These are phyloP conservation scores for Gamsiella multidivaricata DNA, from an alignment of 192 early-diverging fungal genomes.

Conservation along the genomic window DNA sequence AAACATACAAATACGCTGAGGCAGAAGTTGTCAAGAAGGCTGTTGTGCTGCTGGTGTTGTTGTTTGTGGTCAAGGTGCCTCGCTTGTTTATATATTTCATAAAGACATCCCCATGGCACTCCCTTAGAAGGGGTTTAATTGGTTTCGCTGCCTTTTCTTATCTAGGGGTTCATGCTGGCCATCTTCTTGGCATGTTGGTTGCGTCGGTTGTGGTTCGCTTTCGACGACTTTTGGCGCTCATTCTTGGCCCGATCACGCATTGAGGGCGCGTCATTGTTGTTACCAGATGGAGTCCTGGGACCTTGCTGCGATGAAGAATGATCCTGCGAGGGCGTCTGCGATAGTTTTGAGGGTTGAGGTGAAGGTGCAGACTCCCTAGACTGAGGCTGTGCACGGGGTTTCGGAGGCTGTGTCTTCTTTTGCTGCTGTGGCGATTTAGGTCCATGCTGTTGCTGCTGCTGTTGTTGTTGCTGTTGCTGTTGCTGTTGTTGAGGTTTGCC, in stretches of 20 bases:
- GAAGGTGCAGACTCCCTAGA: neutral
- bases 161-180: slow-evolving; percentile 54
- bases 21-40: too few species aligned
- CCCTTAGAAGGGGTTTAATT: too few species aligned
- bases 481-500: slow-evolving; percentile 14
- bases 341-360: neutral
- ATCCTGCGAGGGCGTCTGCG: slow-evolving; percentile 1
- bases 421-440: neutral
- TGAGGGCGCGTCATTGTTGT: slow-evolving; percentile 25
- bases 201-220: slow-evolving; percentile 82
- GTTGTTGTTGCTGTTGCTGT: slow-evolving; percentile 11
- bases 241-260: slow-evolving; percentile 58
- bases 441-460: slow-evolving; percentile 18
- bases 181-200: slow-evolving; percentile 79
- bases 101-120: too few species aligned
- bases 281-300: too few species aligned
- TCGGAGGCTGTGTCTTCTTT: slow-evolving; percentile 4
- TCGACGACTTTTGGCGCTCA: slow-evolving; percentile 71
- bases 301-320: neutral
- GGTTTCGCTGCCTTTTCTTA: neutral
- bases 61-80: too few species aligned
- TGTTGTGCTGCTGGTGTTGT: too few species aligned
- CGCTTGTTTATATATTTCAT: too few species aligned
- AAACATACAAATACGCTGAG: too few species aligned
- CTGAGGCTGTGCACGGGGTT: neutral